Base-by-base conservation (phyloP, 2,329 filamentous ascomycete genomes). In the Pseudogymnoascus sp. region DNA sequence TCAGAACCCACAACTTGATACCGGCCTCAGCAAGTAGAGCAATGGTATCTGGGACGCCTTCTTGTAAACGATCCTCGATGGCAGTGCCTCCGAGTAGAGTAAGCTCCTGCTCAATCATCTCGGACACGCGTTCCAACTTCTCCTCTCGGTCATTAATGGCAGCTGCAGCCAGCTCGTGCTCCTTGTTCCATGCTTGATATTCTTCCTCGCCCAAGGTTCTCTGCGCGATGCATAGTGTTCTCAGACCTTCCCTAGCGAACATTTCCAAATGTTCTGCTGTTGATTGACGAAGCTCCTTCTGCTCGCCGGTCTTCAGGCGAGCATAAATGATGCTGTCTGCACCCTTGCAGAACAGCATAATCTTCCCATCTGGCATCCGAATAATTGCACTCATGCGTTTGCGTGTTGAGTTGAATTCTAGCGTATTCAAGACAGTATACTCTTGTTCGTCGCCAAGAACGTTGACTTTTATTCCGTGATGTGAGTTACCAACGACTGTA, bases 371-470 rank as follows among this genome's bases (percentile, higher is more conserved):
- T 0, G 95, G 93, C 92, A 97, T 96, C 64, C 90, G 85, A 60
- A 99, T 87, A 68, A 99, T 97, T 1, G 93, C 91, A 76, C 93
- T 97, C 95, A 99, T 99, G 68, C 95, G 86, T 78, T 99, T 99
- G 71, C 95, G 85, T 46, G 89, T 92, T 0, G 93, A 97, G 75
- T 97, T 97, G 80, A 99, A 99, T 74, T 99, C 95, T 38, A 99
- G 88, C 0, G 90, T 96, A 76, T 96, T 97, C 59, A 99, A 83
- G 33, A 99, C 88, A 15, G 87, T 88, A 74, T 95, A 99, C 66
- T 88, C 86, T 56, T 86, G 84, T 69, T 97, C 92, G 70, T 92
- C 83, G 59, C 95, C 96, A 79, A 96, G 84, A 6, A 96, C 82
- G 68, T 96, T 96, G 62, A 99, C 73, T 61, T 90, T 85, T 66